Evolutionary conservation across 805 yeast species (phyloP).

Genomic region (Wickerhamomyces pijperi): DNA sequence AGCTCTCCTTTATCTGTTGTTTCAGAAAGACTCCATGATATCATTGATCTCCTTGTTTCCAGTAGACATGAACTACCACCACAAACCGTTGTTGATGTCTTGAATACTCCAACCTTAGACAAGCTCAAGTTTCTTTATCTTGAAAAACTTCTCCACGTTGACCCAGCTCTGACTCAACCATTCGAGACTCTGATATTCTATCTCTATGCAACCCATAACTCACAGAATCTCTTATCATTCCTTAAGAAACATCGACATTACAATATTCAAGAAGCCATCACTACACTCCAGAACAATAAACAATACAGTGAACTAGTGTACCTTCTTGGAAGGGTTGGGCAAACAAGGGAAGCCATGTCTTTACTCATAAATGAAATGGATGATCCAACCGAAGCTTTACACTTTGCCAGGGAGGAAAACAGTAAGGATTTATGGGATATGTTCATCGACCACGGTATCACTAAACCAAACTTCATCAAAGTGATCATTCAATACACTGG

Average conservation of each 20-base stretch:
- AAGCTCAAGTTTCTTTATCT: constrained; percentile 55
- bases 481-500: constrained; percentile 64
- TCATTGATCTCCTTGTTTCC: constrained; percentile 46
- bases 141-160: constrained; percentile 42
- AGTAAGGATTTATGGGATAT: constrained; percentile 77
- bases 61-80: constrained; percentile 60
- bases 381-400: constrained; percentile 74
- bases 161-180: constrained; percentile 40
- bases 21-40: constrained; percentile 24
- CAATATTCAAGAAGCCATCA: constrained; percentile 60
- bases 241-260: constrained; percentile 50
- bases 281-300: constrained; percentile 42
- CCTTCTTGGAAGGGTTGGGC: constrained; percentile 74
- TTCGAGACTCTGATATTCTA: constrained; percentile 60
- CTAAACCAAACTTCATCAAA: constrained; percentile 65
- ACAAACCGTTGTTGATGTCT: constrained; percentile 31
- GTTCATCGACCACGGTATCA: constrained; percentile 57
- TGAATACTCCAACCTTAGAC: constrained; percentile 30
- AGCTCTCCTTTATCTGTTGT: constrained; percentile 22
- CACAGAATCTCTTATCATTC: constrained; percentile 44
- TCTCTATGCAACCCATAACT: constrained; percentile 54
- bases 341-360: constrained; percentile 60
- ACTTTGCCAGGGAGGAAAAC: constrained; percentile 57
- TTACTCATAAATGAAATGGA: constrained; percentile 67
- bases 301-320: constrained; percentile 68